phyloP scores from a whole-genome alignment of 768 basidiomycete genomes.

The Kondoa subrosea region DNA sequence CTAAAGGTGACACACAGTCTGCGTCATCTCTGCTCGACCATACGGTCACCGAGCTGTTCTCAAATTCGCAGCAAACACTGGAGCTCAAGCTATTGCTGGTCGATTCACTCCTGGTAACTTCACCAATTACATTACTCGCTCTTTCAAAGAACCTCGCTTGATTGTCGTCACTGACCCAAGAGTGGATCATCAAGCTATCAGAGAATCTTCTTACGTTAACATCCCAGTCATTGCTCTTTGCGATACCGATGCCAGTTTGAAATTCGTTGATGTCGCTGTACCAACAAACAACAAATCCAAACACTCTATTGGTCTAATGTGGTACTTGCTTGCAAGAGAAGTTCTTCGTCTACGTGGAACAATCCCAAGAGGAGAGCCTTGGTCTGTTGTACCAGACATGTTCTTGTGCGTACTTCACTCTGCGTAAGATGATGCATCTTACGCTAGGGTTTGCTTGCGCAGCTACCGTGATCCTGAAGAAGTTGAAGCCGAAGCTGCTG shows the following conservation, averaged over 20 bases:
- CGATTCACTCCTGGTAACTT: slow-evolving; percentile 98
- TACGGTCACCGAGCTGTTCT: slow-evolving; percentile 99
- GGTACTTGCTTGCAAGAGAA: slow-evolving; percentile 95
- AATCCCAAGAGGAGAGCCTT: slow-evolving; percentile 82
- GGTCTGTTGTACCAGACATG: slow-evolving; percentile 70
- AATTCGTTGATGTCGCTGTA: slow-evolving; percentile 96
- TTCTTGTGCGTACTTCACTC: slow-evolving; percentile 24
- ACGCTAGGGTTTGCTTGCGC: background rate
- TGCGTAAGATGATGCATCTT: background rate
- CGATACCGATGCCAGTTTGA: slow-evolving; percentile 93
- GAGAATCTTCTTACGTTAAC: slow-evolving; percentile 99
- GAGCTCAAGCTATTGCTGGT: slow-evolving; percentile 95
- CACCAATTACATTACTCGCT: slow-evolving; percentile 88
- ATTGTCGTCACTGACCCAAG: slow-evolving; percentile 98
- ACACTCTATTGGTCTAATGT: slow-evolving; percentile 89
- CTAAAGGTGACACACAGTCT: slow-evolving; percentile 37
- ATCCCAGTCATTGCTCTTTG: slow-evolving; percentile 98
- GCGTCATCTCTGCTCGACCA: slow-evolving; percentile 92
- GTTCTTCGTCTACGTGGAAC: slow-evolving; percentile 89
- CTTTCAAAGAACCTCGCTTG: slow-evolving; percentile 96
- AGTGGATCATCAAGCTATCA: slow-evolving; percentile 99
- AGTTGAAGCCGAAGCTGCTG: slow-evolving; percentile 73
- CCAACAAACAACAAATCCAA: slow-evolving; percentile 99
- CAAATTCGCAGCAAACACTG: slow-evolving; percentile 95
- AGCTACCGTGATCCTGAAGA: slow-evolving; percentile 99